These are phyloP conservation scores for Penicillium psychrosexuale DNA, from an alignment of 2,329 filamentous ascomycete genomes.

Conservation along the genomic window DNA sequence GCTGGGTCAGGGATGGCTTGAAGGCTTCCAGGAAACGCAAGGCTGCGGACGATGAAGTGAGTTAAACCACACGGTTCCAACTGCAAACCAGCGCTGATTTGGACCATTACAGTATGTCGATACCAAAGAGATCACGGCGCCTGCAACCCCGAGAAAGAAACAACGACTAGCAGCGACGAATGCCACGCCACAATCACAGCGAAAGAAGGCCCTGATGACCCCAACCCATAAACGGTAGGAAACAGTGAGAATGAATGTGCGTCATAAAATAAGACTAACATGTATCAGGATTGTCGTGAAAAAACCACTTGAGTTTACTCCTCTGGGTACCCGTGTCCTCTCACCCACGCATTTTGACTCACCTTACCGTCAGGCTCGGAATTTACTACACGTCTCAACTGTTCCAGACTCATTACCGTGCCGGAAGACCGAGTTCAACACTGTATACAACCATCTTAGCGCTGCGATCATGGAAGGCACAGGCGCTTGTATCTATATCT, in stretches of 20 bases:
- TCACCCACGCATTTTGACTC: constrained; percentile 72
- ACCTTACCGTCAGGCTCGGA: constrained; percentile 87
- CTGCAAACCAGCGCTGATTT: constrained; percentile 2
- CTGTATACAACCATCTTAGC: constrained; percentile 90
- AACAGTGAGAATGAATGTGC: neutral
- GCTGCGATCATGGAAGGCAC: constrained; percentile 90
- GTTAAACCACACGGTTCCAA: constrained; percentile 8
- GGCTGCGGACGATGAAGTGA: constrained; percentile 38
- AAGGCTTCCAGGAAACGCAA: constrained; percentile 63
- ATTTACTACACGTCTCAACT: constrained; percentile 85
- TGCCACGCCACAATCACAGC: constrained; percentile 43
- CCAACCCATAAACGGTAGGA: constrained; percentile 61
- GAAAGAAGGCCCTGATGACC: constrained; percentile 52
- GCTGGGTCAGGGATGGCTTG: constrained; percentile 61
- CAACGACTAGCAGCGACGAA: constrained; percentile 49
- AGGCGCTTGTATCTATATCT: constrained; percentile 97
- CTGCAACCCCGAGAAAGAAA: constrained; percentile 56
- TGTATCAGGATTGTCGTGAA: constrained; percentile 63
- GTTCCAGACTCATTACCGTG: constrained; percentile 88
- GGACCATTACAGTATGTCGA: constrained; percentile 36
- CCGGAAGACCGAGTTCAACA: constrained; percentile 83
- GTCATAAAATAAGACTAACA: constrained; percentile 19
- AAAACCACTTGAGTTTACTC: constrained; percentile 91
- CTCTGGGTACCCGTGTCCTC: constrained; percentile 81
- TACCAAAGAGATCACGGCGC: constrained; percentile 33